Evolutionary conservation across 2,329 filamentous ascomycete genomes (phyloP), one percentile per base, ranked within the genome.

Genomic region (Arachnomyces sp.): DNA sequence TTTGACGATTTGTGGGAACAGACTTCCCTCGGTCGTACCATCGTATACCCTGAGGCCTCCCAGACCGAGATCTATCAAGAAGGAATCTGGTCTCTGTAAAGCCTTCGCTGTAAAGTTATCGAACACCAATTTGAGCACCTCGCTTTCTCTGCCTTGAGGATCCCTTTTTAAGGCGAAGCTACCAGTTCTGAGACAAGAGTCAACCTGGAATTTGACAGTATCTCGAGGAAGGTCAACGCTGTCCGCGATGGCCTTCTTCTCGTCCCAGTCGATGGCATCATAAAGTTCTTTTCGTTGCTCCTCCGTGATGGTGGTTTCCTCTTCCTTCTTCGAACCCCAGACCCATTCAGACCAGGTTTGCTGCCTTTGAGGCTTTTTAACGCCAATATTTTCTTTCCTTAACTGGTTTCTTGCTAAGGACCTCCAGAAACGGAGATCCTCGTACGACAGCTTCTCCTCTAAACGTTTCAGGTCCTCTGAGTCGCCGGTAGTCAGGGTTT

Each of bases 231-330:
- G 72, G 51, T 98, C 92, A 3, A 99, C 81, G 31, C 84, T 82
- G 50, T 94, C 88, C 0, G 87, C 74, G 30, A 98, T 74, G 2
- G 84, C 85, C 44, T 89, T 81, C 69, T 95, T 96, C 63, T 99
- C 92, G 47, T 98, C 86, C 81, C 90, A 99, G 54, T 96, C 92
- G 53, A 99, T 99, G 36, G 87, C 93, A 51, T 93, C 83, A 61
- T 96, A 98, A 7, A 99, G 75, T 63, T 98, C 90, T 59, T 96
- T 88, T 31, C 90, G 82, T 60, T 99, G 89, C 61, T 96, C 82
- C 46, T 98, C 92, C 0, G 86, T 93, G 74, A 98, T 94, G 44
- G 87, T 78, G 0, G 81, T 85, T 46, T 89, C 84, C 50, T 93
- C 83, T 31, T 84, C 74, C 37, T 73, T 67, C 37, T 81, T 72